Conservation (phyloP, 2,329 filamentous ascomycete genomes). For the Fusarium aywerte region DNA sequence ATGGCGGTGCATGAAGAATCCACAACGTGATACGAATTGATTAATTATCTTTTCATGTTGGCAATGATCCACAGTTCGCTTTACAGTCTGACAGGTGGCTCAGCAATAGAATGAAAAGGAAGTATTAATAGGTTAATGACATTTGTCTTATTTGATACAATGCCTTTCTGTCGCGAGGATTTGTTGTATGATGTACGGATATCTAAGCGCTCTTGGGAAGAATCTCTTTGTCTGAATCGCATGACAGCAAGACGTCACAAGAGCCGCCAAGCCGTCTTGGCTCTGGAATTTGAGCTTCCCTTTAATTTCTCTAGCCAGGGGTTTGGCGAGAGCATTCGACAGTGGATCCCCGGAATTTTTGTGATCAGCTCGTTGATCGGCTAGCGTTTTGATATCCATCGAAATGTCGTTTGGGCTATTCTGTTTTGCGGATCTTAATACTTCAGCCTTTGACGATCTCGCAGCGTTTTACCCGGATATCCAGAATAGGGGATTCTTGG, state of each 20-base stretch:
- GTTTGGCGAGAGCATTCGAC: neutral
- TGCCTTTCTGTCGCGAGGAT: neutral
- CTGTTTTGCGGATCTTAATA: conserved; percentile 23
- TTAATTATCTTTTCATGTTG: neutral
- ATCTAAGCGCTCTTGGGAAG: conserved; percentile 4
- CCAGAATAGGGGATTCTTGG: conserved; percentile 3
- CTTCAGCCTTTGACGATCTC: neutral
- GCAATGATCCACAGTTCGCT: neutral
- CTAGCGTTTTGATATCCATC: conserved; percentile 14
- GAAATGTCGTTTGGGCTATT: neutral
- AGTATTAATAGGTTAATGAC: neutral
- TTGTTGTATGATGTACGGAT: neutral
- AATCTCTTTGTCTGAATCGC: neutral
- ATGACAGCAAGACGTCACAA: conserved; percentile 1
- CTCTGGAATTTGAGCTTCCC: conserved; percentile 25
- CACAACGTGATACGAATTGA: neutral
- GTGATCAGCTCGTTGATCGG: neutral
- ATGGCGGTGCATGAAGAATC: conserved; percentile 18
- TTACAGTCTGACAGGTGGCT: conserved; percentile 12
- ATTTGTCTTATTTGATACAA: neutral
- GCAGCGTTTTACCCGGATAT: neutral
- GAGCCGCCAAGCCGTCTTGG: conserved; percentile 33
- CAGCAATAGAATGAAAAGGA: neutral
- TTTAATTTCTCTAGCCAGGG: conserved; percentile 31
- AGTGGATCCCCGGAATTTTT: conserved; percentile 11